A percentile compares a stretch with the other conserved stretches of the same genome.
Conservation (phyloP, 306 rosid genomes). For the Castanopsis chinensis region DNA sequence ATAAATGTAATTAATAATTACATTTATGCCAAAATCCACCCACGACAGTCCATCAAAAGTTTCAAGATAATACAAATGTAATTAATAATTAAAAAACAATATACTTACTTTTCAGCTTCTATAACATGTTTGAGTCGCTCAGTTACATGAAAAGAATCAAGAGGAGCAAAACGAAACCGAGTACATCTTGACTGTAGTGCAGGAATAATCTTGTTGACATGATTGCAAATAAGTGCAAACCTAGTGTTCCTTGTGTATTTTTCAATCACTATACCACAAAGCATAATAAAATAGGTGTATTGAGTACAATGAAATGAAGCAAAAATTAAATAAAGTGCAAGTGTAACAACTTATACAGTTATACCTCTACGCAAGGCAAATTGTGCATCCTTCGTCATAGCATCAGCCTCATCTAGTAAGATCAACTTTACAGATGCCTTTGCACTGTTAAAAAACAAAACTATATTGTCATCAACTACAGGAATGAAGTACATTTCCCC, state of each 20-base stretch:
- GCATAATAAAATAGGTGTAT: slow-evolving; percentile 6
- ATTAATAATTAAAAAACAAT: slow-evolving; percentile 1
- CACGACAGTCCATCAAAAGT: neutral
- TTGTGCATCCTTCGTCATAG: slow-evolving; percentile 98
- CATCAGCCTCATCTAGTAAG: slow-evolving; percentile 93
- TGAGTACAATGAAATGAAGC: slow-evolving; percentile 9
- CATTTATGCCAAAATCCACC: neutral
- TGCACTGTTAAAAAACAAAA: slow-evolving; percentile 42
- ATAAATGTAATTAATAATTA: neutral
- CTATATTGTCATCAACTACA: slow-evolving; percentile 7
- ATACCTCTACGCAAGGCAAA: slow-evolving; percentile 95
- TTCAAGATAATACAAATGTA: neutral
- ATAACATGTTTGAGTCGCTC: slow-evolving; percentile 83
- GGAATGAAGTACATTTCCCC: slow-evolving; percentile 13
- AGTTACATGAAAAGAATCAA: slow-evolving; percentile 74
- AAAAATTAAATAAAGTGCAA: neutral
- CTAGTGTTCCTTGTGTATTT: slow-evolving; percentile 86
- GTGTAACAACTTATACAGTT: slow-evolving; percentile 30
- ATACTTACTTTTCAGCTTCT: slow-evolving; percentile 67
- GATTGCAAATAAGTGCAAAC: slow-evolving; percentile 88
- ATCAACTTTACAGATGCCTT: slow-evolving; percentile 81
- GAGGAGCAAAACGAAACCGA: slow-evolving; percentile 97
- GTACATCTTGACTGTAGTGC: slow-evolving; percentile 97
- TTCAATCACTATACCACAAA: slow-evolving; percentile 71
- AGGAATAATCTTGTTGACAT: slow-evolving; percentile 95